phyloP scores from a whole-genome alignment of 2,329 filamentous ascomycete genomes.

The Aspergillus sp. region DNA sequence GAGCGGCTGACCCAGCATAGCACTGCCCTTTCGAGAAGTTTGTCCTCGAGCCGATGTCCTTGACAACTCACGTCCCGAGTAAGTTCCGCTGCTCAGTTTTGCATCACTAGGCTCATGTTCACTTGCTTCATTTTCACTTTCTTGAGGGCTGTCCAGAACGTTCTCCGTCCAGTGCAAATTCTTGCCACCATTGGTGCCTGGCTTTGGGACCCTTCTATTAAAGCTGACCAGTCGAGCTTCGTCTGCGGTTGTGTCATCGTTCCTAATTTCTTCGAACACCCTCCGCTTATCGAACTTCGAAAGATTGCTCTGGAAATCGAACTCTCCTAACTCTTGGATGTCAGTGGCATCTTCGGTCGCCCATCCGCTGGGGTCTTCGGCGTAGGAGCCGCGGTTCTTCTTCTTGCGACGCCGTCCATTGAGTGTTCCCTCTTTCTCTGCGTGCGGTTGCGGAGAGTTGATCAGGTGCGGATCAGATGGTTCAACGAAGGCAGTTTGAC shows the following conservation, averaged over 20 bases:
- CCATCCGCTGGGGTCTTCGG: conserved; percentile 74
- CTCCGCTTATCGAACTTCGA: conserved; percentile 93
- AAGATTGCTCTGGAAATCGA: conserved; percentile 85
- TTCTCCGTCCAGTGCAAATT: conserved; percentile 92
- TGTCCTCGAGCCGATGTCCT: conserved; percentile 36
- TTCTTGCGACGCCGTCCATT: conserved; percentile 47
- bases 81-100: conserved; percentile 47
- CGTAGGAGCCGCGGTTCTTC: conserved; percentile 45
- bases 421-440: conserved; percentile 23
- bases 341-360: conserved; percentile 95
- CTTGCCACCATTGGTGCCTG: conserved; percentile 76
- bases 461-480: conserved; percentile 47
- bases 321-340: conserved; percentile 88
- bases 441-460: conserved; percentile 26
- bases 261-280: conserved; percentile 87
- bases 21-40: conserved; percentile 45
- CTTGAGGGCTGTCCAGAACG: conserved; percentile 71
- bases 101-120: conserved; percentile 43
- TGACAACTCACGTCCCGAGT: conserved; percentile 44
- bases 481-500: conserved; percentile 65
- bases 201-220: conserved; percentile 65
- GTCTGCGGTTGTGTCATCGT: conserved; percentile 85
- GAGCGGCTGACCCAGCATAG: conserved; percentile 37
- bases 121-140: conserved; percentile 70
- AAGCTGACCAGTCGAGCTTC: conserved; percentile 87